Conservation (phyloP, 495 filamentous ascomycete genomes). For the Penicillium ucsense region DNA sequence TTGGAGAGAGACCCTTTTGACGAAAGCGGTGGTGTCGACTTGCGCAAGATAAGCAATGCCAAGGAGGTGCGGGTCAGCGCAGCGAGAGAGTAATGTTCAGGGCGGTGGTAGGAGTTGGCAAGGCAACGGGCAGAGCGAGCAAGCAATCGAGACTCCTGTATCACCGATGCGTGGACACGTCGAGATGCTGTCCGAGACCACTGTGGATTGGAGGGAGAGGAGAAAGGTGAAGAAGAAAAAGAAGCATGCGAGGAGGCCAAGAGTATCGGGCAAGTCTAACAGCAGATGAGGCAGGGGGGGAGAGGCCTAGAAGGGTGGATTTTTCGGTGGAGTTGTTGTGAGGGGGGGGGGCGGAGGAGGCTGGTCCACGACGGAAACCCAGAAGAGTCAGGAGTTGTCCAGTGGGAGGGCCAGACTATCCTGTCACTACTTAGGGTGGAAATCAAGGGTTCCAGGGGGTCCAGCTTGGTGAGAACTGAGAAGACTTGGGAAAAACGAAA, state of each 20-base stretch:
- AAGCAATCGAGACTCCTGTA: background rate
- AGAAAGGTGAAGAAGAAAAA: background rate
- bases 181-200: too few species aligned
- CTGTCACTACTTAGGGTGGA: too few species aligned
- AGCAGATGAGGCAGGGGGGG: constrained; percentile 3
- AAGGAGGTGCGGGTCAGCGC: constrained; percentile 16
- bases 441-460: too few species aligned
- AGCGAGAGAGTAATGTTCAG: constrained; percentile 3
- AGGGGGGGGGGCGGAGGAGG: too few species aligned
- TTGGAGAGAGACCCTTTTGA: too few species aligned
- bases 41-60: constrained; percentile 21
- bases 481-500: too few species aligned
- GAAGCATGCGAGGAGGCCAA: background rate
- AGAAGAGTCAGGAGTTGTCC: too few species aligned
- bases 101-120: constrained; percentile 14
- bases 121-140: constrained; percentile 11
- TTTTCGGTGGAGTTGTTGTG: too few species aligned
- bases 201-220: background rate
- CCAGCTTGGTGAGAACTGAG: too few species aligned
- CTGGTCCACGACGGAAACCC: too few species aligned
- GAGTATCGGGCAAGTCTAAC: constrained; percentile 2
- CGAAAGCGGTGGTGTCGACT: background rate
- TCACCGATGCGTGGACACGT: background rate
- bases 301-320: background rate
- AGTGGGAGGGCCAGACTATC: too few species aligned